A percentile compares a stretch with the other conserved stretches of the same genome.
These are phyloP conservation scores for Annona squamosa DNA, from an alignment of 164 flowering plant genomes.

Conservation along the genomic window DNA sequence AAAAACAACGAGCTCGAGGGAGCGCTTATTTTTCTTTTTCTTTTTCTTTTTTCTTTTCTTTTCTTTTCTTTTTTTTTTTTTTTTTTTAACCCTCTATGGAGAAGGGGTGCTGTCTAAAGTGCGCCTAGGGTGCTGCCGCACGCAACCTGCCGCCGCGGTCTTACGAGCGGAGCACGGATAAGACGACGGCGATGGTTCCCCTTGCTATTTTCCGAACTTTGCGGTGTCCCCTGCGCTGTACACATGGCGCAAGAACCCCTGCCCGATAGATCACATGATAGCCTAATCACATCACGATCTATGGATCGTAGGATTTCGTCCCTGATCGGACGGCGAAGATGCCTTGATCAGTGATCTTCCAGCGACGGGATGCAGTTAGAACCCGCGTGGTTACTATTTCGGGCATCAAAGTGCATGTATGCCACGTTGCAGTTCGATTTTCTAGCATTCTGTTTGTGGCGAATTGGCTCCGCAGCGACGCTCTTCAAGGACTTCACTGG, in stretches of 20 bases:
- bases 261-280: background rate
- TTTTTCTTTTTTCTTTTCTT: no score
- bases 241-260: background rate
- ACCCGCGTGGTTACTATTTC: background rate
- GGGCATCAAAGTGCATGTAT: background rate
- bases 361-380: background rate
- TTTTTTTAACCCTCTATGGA: background rate
- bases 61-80: background rate
- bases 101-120: background rate
- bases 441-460: no score
- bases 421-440: no score
- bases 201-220: background rate
- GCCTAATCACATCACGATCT: no score
- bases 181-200: background rate
- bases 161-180: background rate
- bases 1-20: conserved; percentile 11
- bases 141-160: background rate
- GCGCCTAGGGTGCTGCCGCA: background rate
- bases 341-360: background rate
- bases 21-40: background rate
- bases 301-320: background rate
- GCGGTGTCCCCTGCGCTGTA: background rate
- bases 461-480: no score
- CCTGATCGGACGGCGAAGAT: background rate
- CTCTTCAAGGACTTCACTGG: no score